Evolutionary conservation across 2,329 filamentous ascomycete species (phyloP).

Genomic region (Aureobasidium sp.): DNA sequence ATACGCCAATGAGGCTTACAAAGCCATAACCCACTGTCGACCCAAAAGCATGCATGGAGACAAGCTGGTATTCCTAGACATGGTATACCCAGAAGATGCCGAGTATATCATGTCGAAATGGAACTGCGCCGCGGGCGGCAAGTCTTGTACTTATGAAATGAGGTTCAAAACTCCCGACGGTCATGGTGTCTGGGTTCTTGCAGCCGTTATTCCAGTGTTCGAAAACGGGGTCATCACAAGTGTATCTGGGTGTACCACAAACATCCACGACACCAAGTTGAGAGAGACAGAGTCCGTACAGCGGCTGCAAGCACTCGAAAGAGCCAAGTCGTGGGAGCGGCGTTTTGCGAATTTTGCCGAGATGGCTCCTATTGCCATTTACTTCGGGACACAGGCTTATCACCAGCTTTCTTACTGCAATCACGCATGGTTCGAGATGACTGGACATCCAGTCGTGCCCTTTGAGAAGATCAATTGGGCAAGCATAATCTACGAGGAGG

Average conservation of each 20-base stretch:
- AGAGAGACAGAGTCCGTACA: conserved; percentile 31
- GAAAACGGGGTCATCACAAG: conserved; percentile 17
- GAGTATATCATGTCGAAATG: conserved; percentile 13
- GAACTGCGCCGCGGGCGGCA: conserved; percentile 14
- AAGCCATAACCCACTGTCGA: not conserved
- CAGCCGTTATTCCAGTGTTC: conserved; percentile 18
- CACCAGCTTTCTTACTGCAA: conserved; percentile 27
- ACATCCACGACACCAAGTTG: conserved; percentile 21
- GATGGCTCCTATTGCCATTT: conserved; percentile 31
- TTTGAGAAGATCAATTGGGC: conserved; percentile 37
- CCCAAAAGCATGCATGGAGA: not conserved
- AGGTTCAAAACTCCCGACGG: conserved; percentile 14
- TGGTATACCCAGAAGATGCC: not conserved
- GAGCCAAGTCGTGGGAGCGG: conserved; percentile 31
- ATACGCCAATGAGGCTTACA: conserved; percentile 14
- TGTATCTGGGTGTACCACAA: conserved; percentile 21
- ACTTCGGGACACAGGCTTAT: conserved; percentile 17
- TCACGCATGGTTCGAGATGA: conserved; percentile 42
- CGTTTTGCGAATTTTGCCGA: conserved; percentile 20
- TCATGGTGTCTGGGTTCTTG: conserved; percentile 17
- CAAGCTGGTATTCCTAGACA: not conserved
- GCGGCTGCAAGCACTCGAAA: conserved; percentile 33
- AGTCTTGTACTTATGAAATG: conserved; percentile 19
- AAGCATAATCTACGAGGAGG: conserved; percentile 32
- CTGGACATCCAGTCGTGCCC: conserved; percentile 31